phyloP scores from a whole-genome alignment of 352 stramenopile genomes.

The Globisporangium ultimum region DNA sequence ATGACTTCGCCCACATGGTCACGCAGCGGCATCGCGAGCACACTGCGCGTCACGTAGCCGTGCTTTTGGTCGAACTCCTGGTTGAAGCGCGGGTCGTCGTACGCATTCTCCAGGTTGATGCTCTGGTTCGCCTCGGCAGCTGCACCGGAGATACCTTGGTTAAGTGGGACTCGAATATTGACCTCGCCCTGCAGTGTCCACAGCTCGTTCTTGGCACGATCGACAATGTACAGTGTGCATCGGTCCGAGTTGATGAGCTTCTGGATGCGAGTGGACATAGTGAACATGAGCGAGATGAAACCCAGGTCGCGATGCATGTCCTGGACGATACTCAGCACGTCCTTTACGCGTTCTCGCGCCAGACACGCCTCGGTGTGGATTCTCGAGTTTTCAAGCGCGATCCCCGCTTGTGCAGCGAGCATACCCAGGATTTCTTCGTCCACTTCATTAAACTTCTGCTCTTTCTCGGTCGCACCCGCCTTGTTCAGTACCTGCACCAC shows the following conservation, averaged over 20 bases:
- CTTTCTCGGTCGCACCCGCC: slow-evolving; percentile 50
- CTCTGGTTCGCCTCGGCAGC: slow-evolving; percentile 64
- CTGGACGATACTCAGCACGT: slow-evolving; percentile 87
- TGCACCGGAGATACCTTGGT: slow-evolving; percentile 79
- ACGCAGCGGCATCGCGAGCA: slow-evolving; percentile 86
- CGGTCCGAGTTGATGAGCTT: slow-evolving; percentile 88
- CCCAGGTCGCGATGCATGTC: slow-evolving; percentile 89
- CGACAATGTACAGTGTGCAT: slow-evolving; percentile 91
- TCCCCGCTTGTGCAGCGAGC: slow-evolving; percentile 79
- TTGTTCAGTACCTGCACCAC: slow-evolving; percentile 92
- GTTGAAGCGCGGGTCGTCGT: slow-evolving; percentile 88
- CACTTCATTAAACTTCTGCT: slow-evolving; percentile 66
- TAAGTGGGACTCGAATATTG: slow-evolving; percentile 86
- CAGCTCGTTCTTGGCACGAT: slow-evolving; percentile 86
- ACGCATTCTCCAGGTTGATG: slow-evolving; percentile 85
- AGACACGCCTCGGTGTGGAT: slow-evolving; percentile 54
- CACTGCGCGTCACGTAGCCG: slow-evolving; percentile 82
- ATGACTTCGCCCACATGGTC: slow-evolving; percentile 74
- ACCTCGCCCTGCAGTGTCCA: slow-evolving; percentile 89
- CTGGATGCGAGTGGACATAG: slow-evolving; percentile 87
- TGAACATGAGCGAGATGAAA: slow-evolving; percentile 90
- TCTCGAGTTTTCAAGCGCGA: slow-evolving; percentile 85
- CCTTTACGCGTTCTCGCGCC: slow-evolving; percentile 61
- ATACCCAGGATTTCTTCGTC: slow-evolving; percentile 89
- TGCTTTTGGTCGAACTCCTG: slow-evolving; percentile 87